Base-by-base conservation (phyloP, 106 monocot genomes). In the Cymbidium sinense region DNA sequence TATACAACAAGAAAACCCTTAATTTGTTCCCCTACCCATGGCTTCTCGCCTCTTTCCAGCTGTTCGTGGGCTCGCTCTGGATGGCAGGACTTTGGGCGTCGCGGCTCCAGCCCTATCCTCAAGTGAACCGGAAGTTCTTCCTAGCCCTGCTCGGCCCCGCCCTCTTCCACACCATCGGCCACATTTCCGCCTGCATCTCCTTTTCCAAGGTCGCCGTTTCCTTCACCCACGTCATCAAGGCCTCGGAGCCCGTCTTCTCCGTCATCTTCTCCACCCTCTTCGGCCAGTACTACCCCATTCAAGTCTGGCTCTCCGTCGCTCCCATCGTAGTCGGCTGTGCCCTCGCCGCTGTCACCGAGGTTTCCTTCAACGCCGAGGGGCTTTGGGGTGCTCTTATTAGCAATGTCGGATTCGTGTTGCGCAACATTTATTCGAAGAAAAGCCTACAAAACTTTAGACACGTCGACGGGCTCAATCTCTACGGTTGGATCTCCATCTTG, bases 1-100 rank as follows among this genome's bases (percentile, higher is more conserved):
- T 90, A 51, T 90, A 85, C 85, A 90, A 90, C 87, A 90, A 90
- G 81, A 90, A 90, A 75, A 76, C 81, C 15, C 87, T 90, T 27
- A 90, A 83, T 67, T 27, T 85, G 36, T 90, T 90, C 85, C 87
- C 90, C 0, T 90, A 87, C 75, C 90, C 90, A 1, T 90, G 90
- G 90, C 83, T 90, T 8, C 87, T 90, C 13, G 83, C 90, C 25
- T 83, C 90, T 5, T 85, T 90, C 81, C 87, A 87, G 76, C 90
- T 90, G 67, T 76, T 87, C 19, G 85, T 80, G 18, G 87, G 90
- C 27, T 87, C 90, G 2, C 78, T 90, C 23, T 87, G 85, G 85
- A 90, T 90, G 90, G n/a, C 75, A 39, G 20, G 30, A 31, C 85
- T 87, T 15, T 90, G 90, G 90, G 7, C 74, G 36, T 71, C 82